Conservation (phyloP, 2,329 filamentous ascomycete species). For the Sporothrix luriei region DNA sequence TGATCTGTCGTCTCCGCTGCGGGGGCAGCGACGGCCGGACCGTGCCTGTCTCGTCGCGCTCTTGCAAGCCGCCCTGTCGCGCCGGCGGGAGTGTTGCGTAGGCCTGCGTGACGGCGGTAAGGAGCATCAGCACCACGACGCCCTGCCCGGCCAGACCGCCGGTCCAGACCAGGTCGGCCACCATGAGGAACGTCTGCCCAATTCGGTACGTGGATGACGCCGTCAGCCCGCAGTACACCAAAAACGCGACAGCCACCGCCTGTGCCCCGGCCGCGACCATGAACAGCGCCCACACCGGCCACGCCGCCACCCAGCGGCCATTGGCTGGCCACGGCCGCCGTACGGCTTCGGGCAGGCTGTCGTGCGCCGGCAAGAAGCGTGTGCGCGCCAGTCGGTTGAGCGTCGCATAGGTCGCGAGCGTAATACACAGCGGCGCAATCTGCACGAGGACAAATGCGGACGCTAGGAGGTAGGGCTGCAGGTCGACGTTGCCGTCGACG, state of each 20-base stretch:
- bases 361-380: slow-evolving; percentile 18
- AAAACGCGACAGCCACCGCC: slow-evolving; percentile 6
- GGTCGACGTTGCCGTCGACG: not conserved
- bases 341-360: not conserved
- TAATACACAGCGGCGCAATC: not conserved
- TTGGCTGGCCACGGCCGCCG: slow-evolving; percentile 9
- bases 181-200: not conserved
- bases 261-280: slow-evolving; percentile 4
- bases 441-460: slow-evolving; percentile 1
- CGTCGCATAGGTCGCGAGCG: not conserved
- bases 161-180: slow-evolving; percentile 6
- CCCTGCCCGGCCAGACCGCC: slow-evolving; percentile 11
- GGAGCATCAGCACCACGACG: not conserved
- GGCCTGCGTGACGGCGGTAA: not conserved
- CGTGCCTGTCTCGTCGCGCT: not conserved
- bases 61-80: slow-evolving; percentile 12
- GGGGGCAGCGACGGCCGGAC: slow-evolving; percentile 1
- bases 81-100: slow-evolving; percentile 19
- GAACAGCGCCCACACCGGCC: slow-evolving; percentile 19
- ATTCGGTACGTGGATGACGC: not conserved
- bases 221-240: slow-evolving; percentile 9
- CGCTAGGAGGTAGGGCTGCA: slow-evolving; percentile 12
- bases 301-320: slow-evolving; percentile 13
- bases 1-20: not conserved
- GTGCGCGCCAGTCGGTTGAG: slow-evolving; percentile 9